Conservation (phyloP, 2,329 filamentous ascomycete genomes). For the Fusarium euwallaceae region DNA sequence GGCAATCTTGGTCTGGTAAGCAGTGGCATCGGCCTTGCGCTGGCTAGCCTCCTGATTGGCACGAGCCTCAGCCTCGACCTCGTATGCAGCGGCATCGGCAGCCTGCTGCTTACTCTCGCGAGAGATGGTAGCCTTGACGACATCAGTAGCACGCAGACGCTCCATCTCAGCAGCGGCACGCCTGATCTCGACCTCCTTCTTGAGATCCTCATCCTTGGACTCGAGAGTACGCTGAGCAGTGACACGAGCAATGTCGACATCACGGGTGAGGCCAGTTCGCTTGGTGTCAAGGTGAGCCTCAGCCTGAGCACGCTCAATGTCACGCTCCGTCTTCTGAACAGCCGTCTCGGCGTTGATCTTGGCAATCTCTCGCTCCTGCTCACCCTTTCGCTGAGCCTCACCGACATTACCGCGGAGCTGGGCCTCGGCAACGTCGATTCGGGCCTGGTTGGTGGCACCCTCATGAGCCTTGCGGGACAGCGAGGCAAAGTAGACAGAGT, state of each 20-base stretch:
- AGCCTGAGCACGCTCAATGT: slow-evolving; percentile 83
- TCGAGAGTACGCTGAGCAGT: slow-evolving; percentile 80
- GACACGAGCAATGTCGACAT: slow-evolving; percentile 82
- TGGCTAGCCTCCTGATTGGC: slow-evolving; percentile 66
- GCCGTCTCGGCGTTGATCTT: slow-evolving; percentile 90
- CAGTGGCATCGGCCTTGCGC: slow-evolving; percentile 65
- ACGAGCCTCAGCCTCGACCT: slow-evolving; percentile 72
- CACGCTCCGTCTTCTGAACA: slow-evolving; percentile 85
- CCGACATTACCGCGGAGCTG: slow-evolving; percentile 78
- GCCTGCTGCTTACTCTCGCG: slow-evolving; percentile 77
- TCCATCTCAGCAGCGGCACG: slow-evolving; percentile 85
- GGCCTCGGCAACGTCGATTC: slow-evolving; percentile 75
- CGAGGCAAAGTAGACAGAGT: slow-evolving; percentile 86
- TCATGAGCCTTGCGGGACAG: slow-evolving; percentile 88
- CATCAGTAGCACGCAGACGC: slow-evolving; percentile 80
- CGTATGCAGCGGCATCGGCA: slow-evolving; percentile 75
- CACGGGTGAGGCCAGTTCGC: slow-evolving; percentile 78
- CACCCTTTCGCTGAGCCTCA: slow-evolving; percentile 82
- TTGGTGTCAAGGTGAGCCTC: slow-evolving; percentile 81
- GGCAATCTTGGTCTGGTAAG: slow-evolving; percentile 63
- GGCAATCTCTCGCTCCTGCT: slow-evolving; percentile 87
- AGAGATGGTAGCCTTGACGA: slow-evolving; percentile 80
- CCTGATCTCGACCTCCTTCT: slow-evolving; percentile 81
- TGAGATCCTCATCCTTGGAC: slow-evolving; percentile 82
- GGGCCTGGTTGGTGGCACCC: slow-evolving; percentile 84